These are phyloP conservation scores for Coemansia sp. DNA, from an alignment of 192 early-diverging fungal species.

Conservation along the genomic window DNA sequence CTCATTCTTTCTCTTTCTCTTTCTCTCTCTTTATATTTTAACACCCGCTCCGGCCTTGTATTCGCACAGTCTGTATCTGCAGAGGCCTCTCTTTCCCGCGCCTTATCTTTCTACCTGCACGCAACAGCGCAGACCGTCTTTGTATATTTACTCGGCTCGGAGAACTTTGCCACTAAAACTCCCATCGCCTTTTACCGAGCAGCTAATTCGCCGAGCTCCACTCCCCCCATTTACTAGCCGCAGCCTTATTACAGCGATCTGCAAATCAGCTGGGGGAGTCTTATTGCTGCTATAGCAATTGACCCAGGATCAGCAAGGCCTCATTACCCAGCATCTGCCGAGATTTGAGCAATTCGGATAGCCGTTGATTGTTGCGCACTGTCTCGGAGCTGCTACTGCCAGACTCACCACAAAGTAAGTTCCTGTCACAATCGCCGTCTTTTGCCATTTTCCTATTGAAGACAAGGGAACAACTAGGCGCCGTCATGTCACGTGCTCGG, in stretches of 20 bases:
- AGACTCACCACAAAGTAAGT: slow-evolving; percentile 2
- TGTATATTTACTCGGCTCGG: slow-evolving; percentile 3
- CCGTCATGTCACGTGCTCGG: neutral
- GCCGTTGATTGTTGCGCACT: slow-evolving; percentile 1
- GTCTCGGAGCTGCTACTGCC: neutral
- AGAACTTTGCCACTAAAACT: neutral
- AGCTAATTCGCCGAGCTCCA: slow-evolving; percentile 1
- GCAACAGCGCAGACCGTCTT: neutral
- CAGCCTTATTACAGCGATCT: neutral
- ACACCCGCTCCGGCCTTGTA: neutral
- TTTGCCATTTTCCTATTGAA: neutral
- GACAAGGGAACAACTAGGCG: neutral
- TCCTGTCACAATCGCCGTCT: neutral
- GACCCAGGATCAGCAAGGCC: neutral
- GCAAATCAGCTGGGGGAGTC: slow-evolving; percentile 2
- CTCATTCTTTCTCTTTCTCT: slow-evolving; percentile 11
- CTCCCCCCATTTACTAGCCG: slow-evolving; percentile 3
- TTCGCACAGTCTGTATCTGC: neutral
- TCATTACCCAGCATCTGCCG: neutral
- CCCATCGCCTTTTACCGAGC: neutral
- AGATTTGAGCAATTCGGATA: neutral
- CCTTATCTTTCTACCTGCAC: slow-evolving; percentile 5
- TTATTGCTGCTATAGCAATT: neutral
- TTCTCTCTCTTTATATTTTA: slow-evolving; percentile 1
- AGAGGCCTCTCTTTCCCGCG: neutral